Base-by-base conservation (phyloP, 2,329 filamentous ascomycete species). In the Colletotrichum paranaense region DNA sequence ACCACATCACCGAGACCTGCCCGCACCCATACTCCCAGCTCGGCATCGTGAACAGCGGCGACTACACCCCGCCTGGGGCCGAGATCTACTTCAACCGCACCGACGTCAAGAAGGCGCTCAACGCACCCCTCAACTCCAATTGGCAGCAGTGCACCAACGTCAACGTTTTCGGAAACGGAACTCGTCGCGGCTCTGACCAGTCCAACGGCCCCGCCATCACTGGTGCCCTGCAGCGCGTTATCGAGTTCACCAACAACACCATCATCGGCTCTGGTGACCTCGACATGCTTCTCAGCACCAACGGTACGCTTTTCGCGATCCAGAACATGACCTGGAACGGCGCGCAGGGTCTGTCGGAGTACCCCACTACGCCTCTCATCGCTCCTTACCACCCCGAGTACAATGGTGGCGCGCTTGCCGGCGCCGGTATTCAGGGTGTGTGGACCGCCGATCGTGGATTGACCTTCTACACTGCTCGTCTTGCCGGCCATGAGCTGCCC, bases 271-370 rank as follows among this genome's bases (percentile, higher is more conserved):
- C 75, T 4, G 79, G 79, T 2, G 75, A 76, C 12, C 74, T 81
- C 8, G 75, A 94, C 79, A 91, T 87, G 78, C 84, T 93, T 66
- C 84, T 94, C 8, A 84, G 91, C 56, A 82, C 85, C 75, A 92
- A 93, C 75, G 92, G 92, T 9, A 90, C 90, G 0, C 83, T 93
- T 3, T 81, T 92, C 57, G 88, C 88, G 1, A 90, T 93, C 66
- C 92, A 94, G 79, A 94, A 94, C 80, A 92, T 93, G 90, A 93
- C 91, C 0, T 94, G 90, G 89, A 87, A 88, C 66, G 92, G 91
- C 3, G 78, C 82, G 0, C 91, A 92, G 76, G 92, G 92, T 0
- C 93, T 94, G 83, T 86, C 88, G 63, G 78, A 80, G 1, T 81
- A 82, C 0, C 91, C 90, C 0, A 32, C 52, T 14, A 68, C 64